A percentile compares a stretch with the other conserved stretches of the same genome.
These are phyloP conservation scores for Cenchrus purpureus DNA, from an alignment of 176 grass and related monocot genomes.

Conservation along the genomic window DNA sequence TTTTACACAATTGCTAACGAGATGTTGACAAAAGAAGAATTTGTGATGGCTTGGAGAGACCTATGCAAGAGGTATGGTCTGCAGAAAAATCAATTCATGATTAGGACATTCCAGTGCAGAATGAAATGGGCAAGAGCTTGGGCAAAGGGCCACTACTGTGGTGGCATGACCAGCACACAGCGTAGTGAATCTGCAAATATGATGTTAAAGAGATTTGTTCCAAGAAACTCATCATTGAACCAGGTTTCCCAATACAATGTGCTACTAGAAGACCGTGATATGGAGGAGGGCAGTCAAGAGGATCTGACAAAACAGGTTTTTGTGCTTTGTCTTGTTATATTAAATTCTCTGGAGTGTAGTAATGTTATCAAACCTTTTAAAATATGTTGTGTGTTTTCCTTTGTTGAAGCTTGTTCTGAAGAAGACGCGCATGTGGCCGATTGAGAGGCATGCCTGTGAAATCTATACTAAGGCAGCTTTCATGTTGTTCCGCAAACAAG, in stretches of 20 bases:
- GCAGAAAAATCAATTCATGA: too few species aligned
- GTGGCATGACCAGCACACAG: not conserved
- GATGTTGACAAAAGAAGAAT: not conserved
- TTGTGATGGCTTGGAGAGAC: not conserved
- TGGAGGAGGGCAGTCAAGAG: too few species aligned
- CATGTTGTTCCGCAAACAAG: not conserved
- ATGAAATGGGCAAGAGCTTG: too few species aligned
- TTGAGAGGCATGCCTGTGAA: too few species aligned
- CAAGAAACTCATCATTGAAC: not conserved
- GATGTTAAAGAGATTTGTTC: not conserved
- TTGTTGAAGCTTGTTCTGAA: too few species aligned
- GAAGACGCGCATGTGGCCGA: too few species aligned
- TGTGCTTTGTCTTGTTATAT: not conserved
- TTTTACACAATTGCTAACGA: not conserved
- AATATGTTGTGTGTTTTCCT: too few species aligned
- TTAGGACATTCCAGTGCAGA: too few species aligned
- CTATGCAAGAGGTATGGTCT: too few species aligned
- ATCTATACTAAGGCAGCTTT: not conserved
- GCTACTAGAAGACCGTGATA: not conserved
- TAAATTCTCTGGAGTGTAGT: not conserved
- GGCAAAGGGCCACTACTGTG: not conserved
- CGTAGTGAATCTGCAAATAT: not conserved
- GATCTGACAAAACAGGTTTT: too few species aligned
- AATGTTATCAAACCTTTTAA: too few species aligned
- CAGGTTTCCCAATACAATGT: not conserved